Conservation (phyloP, 2,329 filamentous ascomycete genomes). For the Xylariales sp. region DNA sequence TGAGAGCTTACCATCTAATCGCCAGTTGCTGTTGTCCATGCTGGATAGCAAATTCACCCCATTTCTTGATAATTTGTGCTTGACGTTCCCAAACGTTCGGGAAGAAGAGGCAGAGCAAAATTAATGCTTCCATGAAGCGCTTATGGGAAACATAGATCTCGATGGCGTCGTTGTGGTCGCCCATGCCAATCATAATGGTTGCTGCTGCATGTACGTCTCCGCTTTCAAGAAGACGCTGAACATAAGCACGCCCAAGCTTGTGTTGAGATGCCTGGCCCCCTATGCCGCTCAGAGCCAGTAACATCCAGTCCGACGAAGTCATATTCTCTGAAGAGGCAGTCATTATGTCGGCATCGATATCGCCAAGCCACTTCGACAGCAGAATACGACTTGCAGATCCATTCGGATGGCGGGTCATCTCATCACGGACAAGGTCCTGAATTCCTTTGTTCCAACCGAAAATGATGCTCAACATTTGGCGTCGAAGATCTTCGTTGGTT, state of each 20-base stretch:
- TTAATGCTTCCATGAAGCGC: constrained; percentile 86
- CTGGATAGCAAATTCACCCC: constrained; percentile 88
- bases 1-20: constrained; percentile 61
- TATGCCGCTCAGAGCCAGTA: constrained; percentile 85
- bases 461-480: constrained; percentile 87
- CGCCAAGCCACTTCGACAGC: constrained; percentile 87
- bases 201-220: constrained; percentile 90
- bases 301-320: constrained; percentile 95
- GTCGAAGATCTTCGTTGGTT: constrained; percentile 74
- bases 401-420: constrained; percentile 67
- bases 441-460: constrained; percentile 93
- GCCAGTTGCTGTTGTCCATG: constrained; percentile 86
- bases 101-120: constrained; percentile 78
- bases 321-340: constrained; percentile 77
- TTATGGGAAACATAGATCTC: constrained; percentile 93
- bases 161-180: constrained; percentile 89
- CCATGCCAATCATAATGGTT: constrained; percentile 87
- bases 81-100: constrained; percentile 89
- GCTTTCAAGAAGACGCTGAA: constrained; percentile 82
- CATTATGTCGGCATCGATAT: constrained; percentile 77
- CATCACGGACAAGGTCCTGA: constrained; percentile 75
- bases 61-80: constrained; percentile 81
- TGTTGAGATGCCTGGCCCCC: constrained; percentile 74
- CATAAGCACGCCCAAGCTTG: constrained; percentile 84
- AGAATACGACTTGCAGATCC: constrained; percentile 77